Percentiles rank a stretch among this genome's conserved stretches.
phyloP scores from a whole-genome alignment of 441 rosid species.

The Brassica balearica region DNA sequence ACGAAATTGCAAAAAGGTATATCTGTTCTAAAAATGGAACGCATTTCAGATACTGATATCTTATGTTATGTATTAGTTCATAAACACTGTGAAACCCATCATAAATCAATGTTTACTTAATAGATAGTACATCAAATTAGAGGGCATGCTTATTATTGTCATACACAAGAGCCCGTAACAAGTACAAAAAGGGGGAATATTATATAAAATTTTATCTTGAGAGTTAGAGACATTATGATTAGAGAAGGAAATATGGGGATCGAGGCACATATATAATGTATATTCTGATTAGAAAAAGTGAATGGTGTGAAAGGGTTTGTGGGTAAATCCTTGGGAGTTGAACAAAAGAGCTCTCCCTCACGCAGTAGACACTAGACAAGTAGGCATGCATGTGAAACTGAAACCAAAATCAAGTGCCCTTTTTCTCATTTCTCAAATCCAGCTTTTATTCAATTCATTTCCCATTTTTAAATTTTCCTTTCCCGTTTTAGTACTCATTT shows the following conservation, averaged over 20 bases:
- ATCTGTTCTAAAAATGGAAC: neutral
- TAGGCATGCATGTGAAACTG: slow-evolving; percentile 47
- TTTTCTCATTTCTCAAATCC: slow-evolving; percentile 9
- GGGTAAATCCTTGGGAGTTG: slow-evolving; percentile 27
- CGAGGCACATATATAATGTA: slow-evolving; percentile 27
- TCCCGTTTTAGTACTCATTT: slow-evolving; percentile 23
- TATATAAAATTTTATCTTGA: neutral
- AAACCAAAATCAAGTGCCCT: slow-evolving; percentile 38
- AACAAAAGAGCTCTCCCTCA: slow-evolving; percentile 10
- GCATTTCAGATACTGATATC: neutral
- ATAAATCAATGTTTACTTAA: neutral
- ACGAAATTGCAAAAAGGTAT: neutral
- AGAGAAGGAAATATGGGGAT: slow-evolving; percentile 32
- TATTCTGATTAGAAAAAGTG: slow-evolving; percentile 9
- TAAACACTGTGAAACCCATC: neutral
- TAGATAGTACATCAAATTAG: neutral
- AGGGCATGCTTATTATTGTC: neutral
- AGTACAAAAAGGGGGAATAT: neutral
- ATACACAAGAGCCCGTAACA: slow-evolving; percentile 5
- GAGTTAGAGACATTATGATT: slow-evolving; percentile 40
- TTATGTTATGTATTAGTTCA: neutral
- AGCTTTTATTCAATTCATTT: slow-evolving; percentile 10
- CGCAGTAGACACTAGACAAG: slow-evolving; percentile 39
- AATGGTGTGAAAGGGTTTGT: slow-evolving; percentile 39
- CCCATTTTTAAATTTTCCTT: slow-evolving; percentile 9